Evolutionary conservation across 768 basidiomycete genomes (phyloP).

Genomic region (Pleurotus ostreatus): DNA sequence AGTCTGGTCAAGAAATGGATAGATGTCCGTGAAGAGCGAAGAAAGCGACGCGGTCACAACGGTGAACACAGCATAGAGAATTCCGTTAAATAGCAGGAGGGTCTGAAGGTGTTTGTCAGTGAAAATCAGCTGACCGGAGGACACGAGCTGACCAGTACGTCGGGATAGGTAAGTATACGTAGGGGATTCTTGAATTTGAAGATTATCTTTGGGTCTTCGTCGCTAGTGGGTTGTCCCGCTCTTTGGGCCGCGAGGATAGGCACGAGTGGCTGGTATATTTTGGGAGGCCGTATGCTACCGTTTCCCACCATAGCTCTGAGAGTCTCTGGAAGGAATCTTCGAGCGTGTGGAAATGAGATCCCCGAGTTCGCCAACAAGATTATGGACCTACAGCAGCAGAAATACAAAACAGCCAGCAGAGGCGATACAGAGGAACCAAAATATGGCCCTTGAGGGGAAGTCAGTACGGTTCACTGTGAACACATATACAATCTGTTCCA

Average conservation of each 20-base stretch:
- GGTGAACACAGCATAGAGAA: slow-evolving; percentile 55
- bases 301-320: slow-evolving; percentile 51
- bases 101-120: slow-evolving; percentile 15
- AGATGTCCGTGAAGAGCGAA: slow-evolving; percentile 52
- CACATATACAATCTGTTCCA: neutral
- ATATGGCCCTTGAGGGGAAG: slow-evolving; percentile 41
- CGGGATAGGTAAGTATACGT: slow-evolving; percentile 47
- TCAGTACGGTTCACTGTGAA: neutral
- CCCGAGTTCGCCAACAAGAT: slow-evolving; percentile 20
- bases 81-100: slow-evolving; percentile 46
- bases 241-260: slow-evolving; percentile 31
- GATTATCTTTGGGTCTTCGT: slow-evolving; percentile 29
- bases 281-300: slow-evolving; percentile 42
- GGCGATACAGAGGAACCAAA: slow-evolving; percentile 58
- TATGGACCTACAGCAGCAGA: slow-evolving; percentile 38
- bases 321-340: slow-evolving; percentile 50
- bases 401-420: slow-evolving; percentile 41
- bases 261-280: slow-evolving; percentile 53
- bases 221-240: slow-evolving; percentile 13
- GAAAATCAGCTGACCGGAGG: neutral
- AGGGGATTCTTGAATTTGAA: slow-evolving; percentile 50
- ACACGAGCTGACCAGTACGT: slow-evolving; percentile 33
- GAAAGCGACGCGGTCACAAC: slow-evolving; percentile 58
- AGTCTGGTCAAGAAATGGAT: slow-evolving; percentile 57
- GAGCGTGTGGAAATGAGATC: slow-evolving; percentile 27